Evolutionary conservation across 805 yeast species (phyloP), one percentile per base, ranked within the genome.

Genomic region (Candida tallmaniae): DNA sequence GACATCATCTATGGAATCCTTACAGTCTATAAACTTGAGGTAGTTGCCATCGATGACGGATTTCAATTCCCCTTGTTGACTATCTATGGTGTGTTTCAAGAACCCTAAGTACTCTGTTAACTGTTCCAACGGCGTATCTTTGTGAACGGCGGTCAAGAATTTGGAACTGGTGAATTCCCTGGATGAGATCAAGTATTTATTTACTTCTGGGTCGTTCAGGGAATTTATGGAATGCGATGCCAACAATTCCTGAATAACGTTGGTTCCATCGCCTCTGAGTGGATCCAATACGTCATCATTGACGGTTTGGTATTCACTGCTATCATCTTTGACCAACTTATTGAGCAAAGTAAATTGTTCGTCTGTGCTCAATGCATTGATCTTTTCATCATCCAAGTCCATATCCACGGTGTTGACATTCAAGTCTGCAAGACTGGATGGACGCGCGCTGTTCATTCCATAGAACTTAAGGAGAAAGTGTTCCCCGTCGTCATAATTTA

Each of bases 1-100:
- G 3, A 58, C 51, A n/a, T 56, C 56, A 41, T 66, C 73, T n/a
- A 66, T 63, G 4, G 62, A 47, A 29, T 49, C 47, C 35, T 66
- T 66, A 41, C 67, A 59, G 34, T 59, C 48, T 32, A 66, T 48
- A 32, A 66, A 63, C 31, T 51, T 50, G 18, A 51, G 44, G 41
- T 54, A 66, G 37, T 66, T 64, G 21, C 55, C 58, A 37, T 63
- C 60, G 5, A 66, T 54, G 7, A 58, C 67, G 2, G 51, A 43
- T 38, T 62, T 62, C 41, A 66, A 52, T 34, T 65, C 60, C 6
- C 43, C 37, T 5, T 65, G 57, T 40, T 66, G 67, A 33, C 54
- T 48, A 17, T 56, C 51, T 23, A 66, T 66, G 25, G 48, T 58
- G 13, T 45, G 35, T 38, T 65, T 65, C 18, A 66, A 50, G n/a